A percentile compares a stretch with the other conserved stretches of the same genome.
phyloP scores from a whole-genome alignment of 495 filamentous ascomycete species.

The Xeromyces bisporus region DNA sequence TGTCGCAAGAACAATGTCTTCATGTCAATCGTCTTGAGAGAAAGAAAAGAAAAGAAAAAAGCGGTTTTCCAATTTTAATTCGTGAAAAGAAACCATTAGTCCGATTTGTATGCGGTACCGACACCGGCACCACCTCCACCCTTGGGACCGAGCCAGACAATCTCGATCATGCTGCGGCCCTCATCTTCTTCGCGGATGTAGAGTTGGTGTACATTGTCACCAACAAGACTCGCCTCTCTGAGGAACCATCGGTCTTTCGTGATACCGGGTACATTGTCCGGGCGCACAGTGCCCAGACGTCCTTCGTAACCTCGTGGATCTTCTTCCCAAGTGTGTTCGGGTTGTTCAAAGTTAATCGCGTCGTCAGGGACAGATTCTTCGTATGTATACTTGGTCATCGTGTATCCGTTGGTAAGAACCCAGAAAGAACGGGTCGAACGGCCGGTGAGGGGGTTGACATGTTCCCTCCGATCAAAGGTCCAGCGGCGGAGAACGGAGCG shows the following conservation, averaged over 20 bases:
- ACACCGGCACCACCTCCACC: constrained; percentile 26
- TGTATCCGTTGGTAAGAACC: constrained; percentile 47
- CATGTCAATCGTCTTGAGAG: too few species aligned
- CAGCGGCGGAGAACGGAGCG: constrained; percentile 45
- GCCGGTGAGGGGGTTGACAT: constrained; percentile 21
- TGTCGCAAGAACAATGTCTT: too few species aligned
- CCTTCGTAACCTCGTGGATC: constrained; percentile 32
- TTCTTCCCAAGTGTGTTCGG: constrained; percentile 47
- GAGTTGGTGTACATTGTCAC: constrained; percentile 31
- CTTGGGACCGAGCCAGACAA: constrained; percentile 33
- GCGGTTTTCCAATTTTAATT: too few species aligned
- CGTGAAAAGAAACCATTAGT: too few species aligned
- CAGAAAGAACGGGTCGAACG: constrained; percentile 29
- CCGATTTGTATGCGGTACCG: too few species aligned
- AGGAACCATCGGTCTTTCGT: constrained; percentile 31
- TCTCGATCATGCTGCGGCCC: constrained; percentile 30
- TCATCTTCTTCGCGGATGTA: constrained; percentile 31
- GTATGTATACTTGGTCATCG: constrained; percentile 37
- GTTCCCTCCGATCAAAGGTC: constrained; percentile 38
- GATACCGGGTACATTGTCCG: constrained; percentile 23
- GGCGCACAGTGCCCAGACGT: constrained; percentile 35
- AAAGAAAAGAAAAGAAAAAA: too few species aligned
- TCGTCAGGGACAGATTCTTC: constrained; percentile 25
- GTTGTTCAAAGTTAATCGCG: constrained; percentile 34
- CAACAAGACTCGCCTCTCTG: constrained; percentile 24